A percentile compares a stretch with the other conserved stretches of the same genome.
Evolutionary conservation across 2,329 filamentous ascomycete species (phyloP).

Genomic region (Colletotrichum eremochloae): DNA sequence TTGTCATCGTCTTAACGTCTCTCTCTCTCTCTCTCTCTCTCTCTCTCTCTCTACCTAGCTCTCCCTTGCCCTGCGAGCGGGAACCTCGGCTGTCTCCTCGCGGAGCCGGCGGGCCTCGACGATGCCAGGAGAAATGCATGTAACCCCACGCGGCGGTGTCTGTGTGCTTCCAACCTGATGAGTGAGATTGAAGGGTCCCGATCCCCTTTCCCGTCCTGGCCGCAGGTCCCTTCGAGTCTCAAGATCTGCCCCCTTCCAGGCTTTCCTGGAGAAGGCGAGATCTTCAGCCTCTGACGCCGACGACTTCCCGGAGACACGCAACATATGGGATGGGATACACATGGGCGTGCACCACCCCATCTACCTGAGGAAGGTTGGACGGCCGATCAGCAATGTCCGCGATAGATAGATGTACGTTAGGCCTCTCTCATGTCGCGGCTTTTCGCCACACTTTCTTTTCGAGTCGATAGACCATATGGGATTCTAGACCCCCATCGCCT

Average conservation of each 20-base stretch:
- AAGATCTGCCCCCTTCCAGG: conserved; percentile 22
- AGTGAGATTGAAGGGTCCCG: conserved; percentile 23
- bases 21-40: not conserved
- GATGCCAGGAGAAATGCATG: conserved; percentile 30
- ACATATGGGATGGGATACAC: not conserved
- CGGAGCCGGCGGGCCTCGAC: conserved; percentile 13
- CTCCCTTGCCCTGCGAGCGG: not conserved
- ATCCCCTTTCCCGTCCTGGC: conserved; percentile 10
- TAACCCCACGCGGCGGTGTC: conserved; percentile 32
- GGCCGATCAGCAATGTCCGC: conserved; percentile 30
- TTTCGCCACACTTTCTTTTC: conserved; percentile 31
- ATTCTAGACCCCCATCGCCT: conserved; percentile 13
- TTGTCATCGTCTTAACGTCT: not conserved
- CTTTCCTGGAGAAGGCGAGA: conserved; percentile 27
- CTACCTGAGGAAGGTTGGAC: not conserved
- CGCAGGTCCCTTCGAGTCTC: conserved; percentile 6
- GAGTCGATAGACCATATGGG: not conserved
- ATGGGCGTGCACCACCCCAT: not conserved
- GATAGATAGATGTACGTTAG: not conserved
- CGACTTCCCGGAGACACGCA: not conserved
- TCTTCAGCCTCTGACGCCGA: conserved; percentile 34
- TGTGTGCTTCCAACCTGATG: conserved; percentile 19
- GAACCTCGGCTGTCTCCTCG: conserved; percentile 5
- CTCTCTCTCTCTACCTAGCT: not conserved
- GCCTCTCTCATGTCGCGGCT: not conserved